These are phyloP conservation scores for Drosera capensis DNA, from an alignment of 148 eudicot genomes.

Conservation along the genomic window DNA sequence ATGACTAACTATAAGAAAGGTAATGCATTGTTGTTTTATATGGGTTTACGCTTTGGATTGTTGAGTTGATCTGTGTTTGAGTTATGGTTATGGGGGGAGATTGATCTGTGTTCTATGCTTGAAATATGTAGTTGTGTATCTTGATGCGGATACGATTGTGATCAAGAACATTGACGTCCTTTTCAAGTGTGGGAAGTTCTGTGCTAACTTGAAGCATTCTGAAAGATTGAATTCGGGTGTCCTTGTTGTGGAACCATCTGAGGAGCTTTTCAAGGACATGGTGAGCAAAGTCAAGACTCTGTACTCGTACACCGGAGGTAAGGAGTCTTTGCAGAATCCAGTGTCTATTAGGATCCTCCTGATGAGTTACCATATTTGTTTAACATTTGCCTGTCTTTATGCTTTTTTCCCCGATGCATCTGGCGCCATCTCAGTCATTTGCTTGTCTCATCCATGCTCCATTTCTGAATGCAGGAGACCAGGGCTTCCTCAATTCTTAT, in stretches of 20 bases:
- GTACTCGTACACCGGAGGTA: slow-evolving; percentile 96
- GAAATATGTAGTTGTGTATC: slow-evolving; percentile 69
- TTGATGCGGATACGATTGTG: slow-evolving; percentile 98
- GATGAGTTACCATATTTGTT: too few species aligned
- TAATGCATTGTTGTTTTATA: too few species aligned
- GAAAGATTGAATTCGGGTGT: slow-evolving; percentile 98
- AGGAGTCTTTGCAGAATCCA: slow-evolving; percentile 6
- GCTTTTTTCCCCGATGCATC: too few species aligned
- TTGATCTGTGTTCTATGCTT: too few species aligned
- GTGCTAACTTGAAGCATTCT: slow-evolving; percentile 97
- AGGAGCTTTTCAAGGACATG: slow-evolving; percentile 72
- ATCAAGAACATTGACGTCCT: slow-evolving; percentile 76
- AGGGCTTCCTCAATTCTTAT: slow-evolving; percentile 87
- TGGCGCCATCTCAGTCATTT: too few species aligned
- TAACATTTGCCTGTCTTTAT: too few species aligned
- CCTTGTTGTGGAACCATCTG: slow-evolving; percentile 92
- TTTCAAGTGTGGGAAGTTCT: slow-evolving; percentile 80
- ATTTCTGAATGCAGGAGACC: slow-evolving; percentile 47
- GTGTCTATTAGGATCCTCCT: too few species aligned
- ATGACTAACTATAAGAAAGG: slow-evolving; percentile 81
- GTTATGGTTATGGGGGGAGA: too few species aligned
- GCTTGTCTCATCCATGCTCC: slow-evolving; percentile 1
- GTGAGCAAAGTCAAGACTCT: slow-evolving; percentile 54
- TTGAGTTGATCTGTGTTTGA: too few species aligned
- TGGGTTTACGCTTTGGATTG: too few species aligned